These are phyloP conservation scores for Penicillium thymicola DNA, from an alignment of 2,329 filamentous ascomycete genomes.

Conservation along the genomic window DNA sequence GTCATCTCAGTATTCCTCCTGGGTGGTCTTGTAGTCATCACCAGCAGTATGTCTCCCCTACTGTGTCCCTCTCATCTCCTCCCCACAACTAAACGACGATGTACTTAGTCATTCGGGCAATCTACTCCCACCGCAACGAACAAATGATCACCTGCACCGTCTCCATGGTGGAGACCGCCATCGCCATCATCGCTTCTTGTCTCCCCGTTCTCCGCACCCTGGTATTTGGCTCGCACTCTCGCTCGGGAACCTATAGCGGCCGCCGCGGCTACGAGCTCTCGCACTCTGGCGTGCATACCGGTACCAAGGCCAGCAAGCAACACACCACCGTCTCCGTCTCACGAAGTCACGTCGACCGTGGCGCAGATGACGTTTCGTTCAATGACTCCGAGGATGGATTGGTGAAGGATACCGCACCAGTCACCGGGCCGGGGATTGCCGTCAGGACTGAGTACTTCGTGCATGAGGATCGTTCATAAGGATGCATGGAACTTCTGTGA, in stretches of 20 bases:
- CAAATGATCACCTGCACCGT: conserved; percentile 27
- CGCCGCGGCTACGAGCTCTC: conserved; percentile 21
- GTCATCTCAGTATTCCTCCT: not conserved
- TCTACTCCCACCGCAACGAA: conserved; percentile 19
- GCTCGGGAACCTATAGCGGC: conserved; percentile 19
- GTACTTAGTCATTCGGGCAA: conserved; percentile 20
- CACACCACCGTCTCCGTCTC: conserved; percentile 14
- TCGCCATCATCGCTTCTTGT: conserved; percentile 21
- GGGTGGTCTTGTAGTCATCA: not conserved
- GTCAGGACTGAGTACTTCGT: conserved; percentile 19
- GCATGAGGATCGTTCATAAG: not conserved
- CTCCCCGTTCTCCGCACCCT: conserved; percentile 21
- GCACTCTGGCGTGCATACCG: conserved; percentile 7
- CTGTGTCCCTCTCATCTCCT: not conserved
- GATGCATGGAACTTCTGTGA: not conserved
- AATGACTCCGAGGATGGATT: conserved; percentile 21
- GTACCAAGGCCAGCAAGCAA: not conserved
- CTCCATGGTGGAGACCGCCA: conserved; percentile 23
- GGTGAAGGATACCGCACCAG: conserved; percentile 6
- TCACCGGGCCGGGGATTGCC: conserved; percentile 13
- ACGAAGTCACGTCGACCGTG: not conserved
- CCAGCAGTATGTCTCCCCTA: conserved; percentile 17
- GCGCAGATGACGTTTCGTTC: conserved; percentile 11
- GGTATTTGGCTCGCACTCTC: conserved; percentile 24
- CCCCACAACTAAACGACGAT: not conserved